Conservation (phyloP, 2,329 filamentous ascomycete species). For the Ophiostoma australiae region DNA sequence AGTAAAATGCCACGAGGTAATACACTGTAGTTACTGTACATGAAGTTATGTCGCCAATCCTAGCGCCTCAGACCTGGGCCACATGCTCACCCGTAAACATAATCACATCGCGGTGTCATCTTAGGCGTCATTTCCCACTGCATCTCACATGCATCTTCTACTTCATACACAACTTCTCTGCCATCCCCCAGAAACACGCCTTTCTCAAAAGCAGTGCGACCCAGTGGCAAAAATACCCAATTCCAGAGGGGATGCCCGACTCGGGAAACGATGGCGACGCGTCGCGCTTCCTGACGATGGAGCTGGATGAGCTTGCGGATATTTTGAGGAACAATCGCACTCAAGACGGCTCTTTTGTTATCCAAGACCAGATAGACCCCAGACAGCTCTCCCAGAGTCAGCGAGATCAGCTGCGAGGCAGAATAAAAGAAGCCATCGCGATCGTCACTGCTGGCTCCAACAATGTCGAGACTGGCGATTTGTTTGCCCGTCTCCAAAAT, state of each 20-base stretch:
- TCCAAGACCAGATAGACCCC: neutral
- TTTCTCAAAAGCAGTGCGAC: neutral
- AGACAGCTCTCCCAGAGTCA: neutral
- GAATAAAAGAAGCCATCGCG: neutral
- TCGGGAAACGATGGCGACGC: neutral
- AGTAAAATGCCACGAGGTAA: no score
- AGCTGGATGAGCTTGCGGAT: neutral
- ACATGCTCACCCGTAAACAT: no score
- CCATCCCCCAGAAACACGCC: neutral
- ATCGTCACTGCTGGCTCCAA: neutral
- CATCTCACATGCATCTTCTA: neutral
- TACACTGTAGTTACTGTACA: no score
- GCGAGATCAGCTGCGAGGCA: neutral
- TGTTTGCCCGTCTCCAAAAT: neutral
- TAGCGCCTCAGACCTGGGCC: no score
- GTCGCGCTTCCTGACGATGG: neutral
- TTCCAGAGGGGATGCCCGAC: neutral
- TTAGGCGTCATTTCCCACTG: no score
- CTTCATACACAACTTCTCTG: neutral
- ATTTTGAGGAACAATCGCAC: neutral
- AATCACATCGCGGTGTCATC: no score
- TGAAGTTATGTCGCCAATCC: no score
- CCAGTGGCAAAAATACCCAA: no score
- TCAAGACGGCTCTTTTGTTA: neutral
- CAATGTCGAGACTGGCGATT: neutral